A percentile compares a stretch with the other conserved stretches of the same genome.
phyloP scores from a whole-genome alignment of 768 basidiomycete species.

The Lanmaoa rubissima region DNA sequence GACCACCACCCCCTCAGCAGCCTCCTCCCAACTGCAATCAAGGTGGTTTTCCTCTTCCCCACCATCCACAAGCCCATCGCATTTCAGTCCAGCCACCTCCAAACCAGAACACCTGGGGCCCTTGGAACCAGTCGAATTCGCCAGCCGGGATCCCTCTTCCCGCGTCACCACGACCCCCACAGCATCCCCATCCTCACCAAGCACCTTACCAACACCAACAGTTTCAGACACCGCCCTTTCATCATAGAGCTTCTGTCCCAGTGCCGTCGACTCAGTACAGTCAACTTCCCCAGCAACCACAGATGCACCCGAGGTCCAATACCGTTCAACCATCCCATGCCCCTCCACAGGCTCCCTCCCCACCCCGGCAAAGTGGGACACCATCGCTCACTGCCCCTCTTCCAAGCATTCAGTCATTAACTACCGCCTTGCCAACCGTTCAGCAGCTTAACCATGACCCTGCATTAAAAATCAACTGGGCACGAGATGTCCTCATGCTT shows the following conservation, averaged over 20 bases:
- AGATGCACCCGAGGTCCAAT: constrained; percentile 19
- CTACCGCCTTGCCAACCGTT: constrained; percentile 47
- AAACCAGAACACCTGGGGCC: constrained; percentile 26
- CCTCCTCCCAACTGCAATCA: constrained; percentile 17
- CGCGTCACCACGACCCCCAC: constrained; percentile 21
- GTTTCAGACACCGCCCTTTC: constrained; percentile 20
- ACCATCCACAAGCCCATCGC: constrained; percentile 12
- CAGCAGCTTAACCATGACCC: constrained; percentile 59
- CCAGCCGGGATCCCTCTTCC: constrained; percentile 23
- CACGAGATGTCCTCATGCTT: constrained; percentile 77
- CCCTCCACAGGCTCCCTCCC: constrained; percentile 24
- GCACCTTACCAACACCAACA: constrained; percentile 20
- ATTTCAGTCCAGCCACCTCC: constrained; percentile 23
- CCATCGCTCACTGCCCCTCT: constrained; percentile 66
- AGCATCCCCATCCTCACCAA: constrained; percentile 14
- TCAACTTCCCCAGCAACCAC: constrained; percentile 25
- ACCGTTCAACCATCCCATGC: constrained; percentile 16
- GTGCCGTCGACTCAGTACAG: constrained; percentile 17
- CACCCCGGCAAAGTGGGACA: constrained; percentile 21
- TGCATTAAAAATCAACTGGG: constrained; percentile 68
- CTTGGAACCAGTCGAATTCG: constrained; percentile 3
- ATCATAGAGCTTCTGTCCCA: constrained; percentile 24
- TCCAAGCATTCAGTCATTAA: constrained; percentile 61
- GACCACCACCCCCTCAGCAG: constrained; percentile 20
- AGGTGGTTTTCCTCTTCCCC: constrained; percentile 8